Evolutionary conservation across 2,329 filamentous ascomycete species (phyloP).

Genomic region (Lecanoromycetidae sp.): DNA sequence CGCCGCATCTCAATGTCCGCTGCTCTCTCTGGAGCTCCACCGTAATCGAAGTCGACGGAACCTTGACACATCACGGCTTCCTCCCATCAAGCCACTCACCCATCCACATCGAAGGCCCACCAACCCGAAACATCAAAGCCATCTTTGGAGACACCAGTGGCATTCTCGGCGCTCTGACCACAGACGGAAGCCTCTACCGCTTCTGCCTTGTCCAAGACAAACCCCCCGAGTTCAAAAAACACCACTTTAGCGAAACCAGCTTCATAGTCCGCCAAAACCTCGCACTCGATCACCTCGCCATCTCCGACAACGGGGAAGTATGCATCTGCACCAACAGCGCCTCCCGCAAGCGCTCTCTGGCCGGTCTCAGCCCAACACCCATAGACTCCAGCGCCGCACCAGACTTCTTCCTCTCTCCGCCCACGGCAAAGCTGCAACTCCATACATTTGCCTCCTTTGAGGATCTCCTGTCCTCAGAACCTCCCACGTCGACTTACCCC

Average conservation of each 20-base stretch:
- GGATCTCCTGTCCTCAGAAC: slow-evolving; percentile 3
- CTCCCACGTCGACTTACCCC: slow-evolving; percentile 3
- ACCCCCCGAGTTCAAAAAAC: not conserved
- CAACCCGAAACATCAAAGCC: slow-evolving; percentile 2
- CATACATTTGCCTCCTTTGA: slow-evolving; percentile 7
- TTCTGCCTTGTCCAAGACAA: not conserved
- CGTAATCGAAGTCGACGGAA: slow-evolving; percentile 6
- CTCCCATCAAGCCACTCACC: not conserved
- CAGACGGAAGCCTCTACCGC: slow-evolving; percentile 4
- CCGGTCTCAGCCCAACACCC: not conserved
- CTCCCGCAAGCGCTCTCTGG: not conserved
- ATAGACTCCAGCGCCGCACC: not conserved
- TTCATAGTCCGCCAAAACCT: slow-evolving; percentile 3
- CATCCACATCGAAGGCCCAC: not conserved
- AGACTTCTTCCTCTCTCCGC: not conserved
- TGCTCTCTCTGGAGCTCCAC: slow-evolving; percentile 13
- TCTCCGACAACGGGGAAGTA: slow-evolving; percentile 14
- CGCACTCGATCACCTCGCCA: slow-evolving; percentile 8
- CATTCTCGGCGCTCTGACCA: slow-evolving; percentile 10
- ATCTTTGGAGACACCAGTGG: slow-evolving; percentile 14
- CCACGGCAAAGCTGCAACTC: slow-evolving; percentile 5
- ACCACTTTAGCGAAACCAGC: slow-evolving; percentile 2
- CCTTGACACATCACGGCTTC: slow-evolving; percentile 9
- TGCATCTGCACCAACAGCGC: slow-evolving; percentile 8
- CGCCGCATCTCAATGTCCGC: slow-evolving; percentile 2